Evolutionary conservation across 2,329 filamentous ascomycete species (phyloP).

Genomic region (Aspergillus ustus): DNA sequence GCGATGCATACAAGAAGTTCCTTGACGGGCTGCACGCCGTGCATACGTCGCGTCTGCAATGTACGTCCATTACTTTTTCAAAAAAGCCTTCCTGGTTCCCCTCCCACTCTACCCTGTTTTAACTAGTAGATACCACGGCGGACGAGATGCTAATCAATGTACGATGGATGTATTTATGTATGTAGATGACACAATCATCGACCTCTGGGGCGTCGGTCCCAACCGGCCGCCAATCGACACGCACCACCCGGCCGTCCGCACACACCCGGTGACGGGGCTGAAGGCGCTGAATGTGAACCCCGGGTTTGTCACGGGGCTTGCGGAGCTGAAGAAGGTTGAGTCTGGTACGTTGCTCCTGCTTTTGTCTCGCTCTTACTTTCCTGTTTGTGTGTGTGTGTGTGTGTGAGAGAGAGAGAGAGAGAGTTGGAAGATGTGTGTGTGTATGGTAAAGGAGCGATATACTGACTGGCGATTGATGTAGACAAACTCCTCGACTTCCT

Average conservation of each 20-base stretch:
- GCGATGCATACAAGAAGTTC: slow-evolving; percentile 42
- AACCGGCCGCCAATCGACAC: slow-evolving; percentile 54
- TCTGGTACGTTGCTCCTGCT: slow-evolving; percentile 32
- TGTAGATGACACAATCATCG: slow-evolving; percentile 51
- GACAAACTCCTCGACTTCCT: slow-evolving; percentile 54
- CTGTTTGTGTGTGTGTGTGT: neutral
- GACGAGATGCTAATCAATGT: neutral
- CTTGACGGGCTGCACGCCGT: slow-evolving; percentile 52
- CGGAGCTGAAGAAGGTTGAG: slow-evolving; percentile 55
- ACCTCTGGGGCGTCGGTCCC: slow-evolving; percentile 49
- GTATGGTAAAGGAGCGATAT: neutral
- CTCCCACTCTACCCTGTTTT: too few relatives aligned
- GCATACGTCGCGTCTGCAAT: slow-evolving; percentile 44
- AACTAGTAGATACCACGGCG: too few relatives aligned
- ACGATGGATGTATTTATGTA: neutral
- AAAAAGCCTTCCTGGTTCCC: neutral
- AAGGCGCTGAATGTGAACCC: slow-evolving; percentile 54
- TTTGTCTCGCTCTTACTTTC: too few relatives aligned
- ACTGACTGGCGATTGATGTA: neutral
- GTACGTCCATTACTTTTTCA: neutral
- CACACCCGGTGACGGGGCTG: slow-evolving; percentile 55
- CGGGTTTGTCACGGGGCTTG: slow-evolving; percentile 54
- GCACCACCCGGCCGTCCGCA: slow-evolving; percentile 55
- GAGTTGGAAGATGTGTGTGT: too few relatives aligned
- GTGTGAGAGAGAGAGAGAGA: too few relatives aligned